phyloP scores from a whole-genome alignment of 345 rosid species.

The Syzygium aqueum region DNA sequence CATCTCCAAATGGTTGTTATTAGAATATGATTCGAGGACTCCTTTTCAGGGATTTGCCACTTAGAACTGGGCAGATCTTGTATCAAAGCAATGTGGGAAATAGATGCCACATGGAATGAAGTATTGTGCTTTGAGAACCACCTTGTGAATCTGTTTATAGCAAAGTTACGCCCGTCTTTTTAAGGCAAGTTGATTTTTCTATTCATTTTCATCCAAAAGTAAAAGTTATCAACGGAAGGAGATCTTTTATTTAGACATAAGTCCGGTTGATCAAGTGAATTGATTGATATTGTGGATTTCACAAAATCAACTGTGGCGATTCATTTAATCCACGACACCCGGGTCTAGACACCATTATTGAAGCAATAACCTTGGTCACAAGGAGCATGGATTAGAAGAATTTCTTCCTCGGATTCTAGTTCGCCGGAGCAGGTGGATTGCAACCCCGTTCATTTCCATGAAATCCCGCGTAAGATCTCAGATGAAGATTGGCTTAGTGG shows the following conservation, averaged over 20 bases:
- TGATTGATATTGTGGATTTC: not conserved
- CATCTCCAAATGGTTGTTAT: not conserved
- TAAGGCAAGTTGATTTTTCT: not conserved
- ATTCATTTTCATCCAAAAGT: not conserved
- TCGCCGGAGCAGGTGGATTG: not conserved
- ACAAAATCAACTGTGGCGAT: not conserved
- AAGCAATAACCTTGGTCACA: not conserved
- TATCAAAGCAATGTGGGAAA: not conserved
- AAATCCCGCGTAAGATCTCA: not conserved
- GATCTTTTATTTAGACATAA: not conserved
- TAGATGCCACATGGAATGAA: not conserved
- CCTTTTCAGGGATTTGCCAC: not conserved
- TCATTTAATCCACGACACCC: not conserved
- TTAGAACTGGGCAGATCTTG: rapidly evolving
- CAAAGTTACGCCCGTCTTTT: not conserved
- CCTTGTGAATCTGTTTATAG: not conserved
- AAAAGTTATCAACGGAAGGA: not conserved
- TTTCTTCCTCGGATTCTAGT: not conserved
- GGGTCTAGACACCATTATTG: not conserved
- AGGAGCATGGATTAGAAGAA: not conserved
- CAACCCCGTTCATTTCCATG: not conserved
- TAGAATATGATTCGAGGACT: not conserved
- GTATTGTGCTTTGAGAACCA: not conserved
- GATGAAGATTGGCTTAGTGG: not conserved
- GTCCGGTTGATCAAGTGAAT: not conserved